Base-by-base conservation (phyloP, 169 alveolate genomes). In the Pseudocohnilembus persalinus region DNA sequence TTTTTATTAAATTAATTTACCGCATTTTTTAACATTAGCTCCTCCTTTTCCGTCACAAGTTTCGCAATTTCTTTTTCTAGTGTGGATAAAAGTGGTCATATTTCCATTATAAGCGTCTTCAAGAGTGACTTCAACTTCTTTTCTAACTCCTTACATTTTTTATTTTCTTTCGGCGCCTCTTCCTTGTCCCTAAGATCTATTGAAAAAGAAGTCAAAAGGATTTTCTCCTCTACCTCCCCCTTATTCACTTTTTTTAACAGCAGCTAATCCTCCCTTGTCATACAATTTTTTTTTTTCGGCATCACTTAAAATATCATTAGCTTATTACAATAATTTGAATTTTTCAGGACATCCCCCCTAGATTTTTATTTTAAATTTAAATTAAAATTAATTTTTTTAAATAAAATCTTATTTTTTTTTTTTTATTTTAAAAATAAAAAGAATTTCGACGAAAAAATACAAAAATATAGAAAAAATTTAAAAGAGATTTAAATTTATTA, bases 21-120 rank as follows among this genome's bases (percentile, higher is more conserved):
- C 1, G 32, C 94, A 91, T 0, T 98, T 76, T 97, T 95, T 73
- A 32, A 75, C 94, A 88, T 29, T 88, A 0, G 99, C 97, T 1
- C 99, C 99, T 0, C 99, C 99, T 79, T 88, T 93, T 35, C 99
- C 99, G 77, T 98, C 98, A 89, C 99, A 99, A 74, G 94, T 94
- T 34, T 93, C 91, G 93, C 99, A 98, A 72, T 98, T 94, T 75
- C 98, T 95, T 64, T 96, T 98, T 92, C 98, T 95, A 78, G 96
- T 96, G 77, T 98, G 96, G 29, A 98, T 98, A 90, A 98, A 90
- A 88, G 98, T 97, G 74, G 96, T 93, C 72, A 97, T 97, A 28
- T 98, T 97, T 0, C 99, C 99, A 84, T 96, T 96, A 95, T 99
- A 99, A 82, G 97, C 77, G 88, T 98, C 99, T 91, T 98, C 99